Conservation (phyloP, 345 rosid species). For the Citrus australasica region DNA sequence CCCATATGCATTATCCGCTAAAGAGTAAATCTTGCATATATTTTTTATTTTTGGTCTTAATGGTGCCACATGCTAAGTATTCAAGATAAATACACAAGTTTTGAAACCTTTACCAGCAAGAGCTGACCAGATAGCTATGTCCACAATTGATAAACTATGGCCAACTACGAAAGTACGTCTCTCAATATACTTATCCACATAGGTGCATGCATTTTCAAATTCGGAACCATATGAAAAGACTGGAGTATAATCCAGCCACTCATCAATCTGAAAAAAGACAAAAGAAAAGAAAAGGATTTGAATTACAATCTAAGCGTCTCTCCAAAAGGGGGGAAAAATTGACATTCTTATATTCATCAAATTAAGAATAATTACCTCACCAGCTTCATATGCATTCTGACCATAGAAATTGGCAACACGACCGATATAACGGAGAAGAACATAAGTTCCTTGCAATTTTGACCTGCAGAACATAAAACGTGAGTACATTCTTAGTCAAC, state of each 20-base stretch:
- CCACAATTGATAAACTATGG: slow-evolving; percentile 68
- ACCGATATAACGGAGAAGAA: slow-evolving; percentile 62
- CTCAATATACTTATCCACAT: slow-evolving; percentile 50
- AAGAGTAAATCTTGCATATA: no score
- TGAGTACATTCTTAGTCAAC: no score
- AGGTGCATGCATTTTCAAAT: slow-evolving; percentile 71
- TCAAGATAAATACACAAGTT: neutral
- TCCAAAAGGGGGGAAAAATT: no score
- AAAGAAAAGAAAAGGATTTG: neutral
- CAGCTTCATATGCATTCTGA: neutral
- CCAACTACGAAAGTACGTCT: slow-evolving; percentile 67
- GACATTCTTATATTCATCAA: neutral
- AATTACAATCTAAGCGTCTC: no score
- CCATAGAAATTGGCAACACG: slow-evolving; percentile 24
- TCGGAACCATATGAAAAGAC: slow-evolving; percentile 71
- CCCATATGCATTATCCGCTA: no score
- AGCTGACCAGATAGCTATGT: slow-evolving; percentile 83
- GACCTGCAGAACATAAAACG: slow-evolving; percentile 27
- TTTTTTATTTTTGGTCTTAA: neutral
- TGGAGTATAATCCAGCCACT: slow-evolving; percentile 45
- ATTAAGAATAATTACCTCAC: slow-evolving; percentile 23
- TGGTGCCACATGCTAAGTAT: neutral
- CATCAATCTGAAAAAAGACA: slow-evolving; percentile 24
- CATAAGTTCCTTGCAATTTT: slow-evolving; percentile 49
- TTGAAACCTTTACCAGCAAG: slow-evolving; percentile 55